Percentiles rank a stretch among this genome's conserved stretches.
Evolutionary conservation across 371 early-diverging fungal genomes (phyloP).

Genomic region (Mucor circinelloides): DNA sequence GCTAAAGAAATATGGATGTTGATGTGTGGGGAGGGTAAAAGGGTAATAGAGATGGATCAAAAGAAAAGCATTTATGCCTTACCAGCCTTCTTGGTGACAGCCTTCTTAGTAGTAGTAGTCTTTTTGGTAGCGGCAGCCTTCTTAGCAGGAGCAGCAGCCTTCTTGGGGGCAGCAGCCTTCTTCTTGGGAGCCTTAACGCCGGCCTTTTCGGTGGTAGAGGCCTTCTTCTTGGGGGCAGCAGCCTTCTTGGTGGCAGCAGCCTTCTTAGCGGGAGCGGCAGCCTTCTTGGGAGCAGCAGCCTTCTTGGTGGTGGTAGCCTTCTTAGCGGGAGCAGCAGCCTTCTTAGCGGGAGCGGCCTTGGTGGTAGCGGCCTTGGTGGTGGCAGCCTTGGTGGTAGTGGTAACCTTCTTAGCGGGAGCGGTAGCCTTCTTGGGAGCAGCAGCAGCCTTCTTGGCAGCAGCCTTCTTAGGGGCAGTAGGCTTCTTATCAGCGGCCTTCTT

Average conservation of each 20-base stretch:
- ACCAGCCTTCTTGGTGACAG: constrained; percentile 52
- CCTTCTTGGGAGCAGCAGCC: constrained; percentile 25
- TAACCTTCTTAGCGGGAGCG: constrained; percentile 31
- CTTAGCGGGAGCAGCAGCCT: constrained; percentile 24
- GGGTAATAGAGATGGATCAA: neutral
- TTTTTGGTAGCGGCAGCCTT: constrained; percentile 23
- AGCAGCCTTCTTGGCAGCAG: constrained; percentile 34
- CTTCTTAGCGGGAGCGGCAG: constrained; percentile 42
- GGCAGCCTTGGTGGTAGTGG: constrained; percentile 30
- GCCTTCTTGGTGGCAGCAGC: constrained; percentile 35
- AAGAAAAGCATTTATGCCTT: constrained; percentile 18
- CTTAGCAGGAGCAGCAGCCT: constrained; percentile 30
- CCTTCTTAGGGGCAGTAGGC: constrained; percentile 48
- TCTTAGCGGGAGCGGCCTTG: constrained; percentile 29
- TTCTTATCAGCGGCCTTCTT: constrained; percentile 51
- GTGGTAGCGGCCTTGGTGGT: constrained; percentile 48
- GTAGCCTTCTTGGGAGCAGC: constrained; percentile 28
- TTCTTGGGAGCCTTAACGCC: constrained; percentile 31
- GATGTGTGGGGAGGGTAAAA: neutral
- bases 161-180: constrained; percentile 24
- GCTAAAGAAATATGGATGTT: neutral
- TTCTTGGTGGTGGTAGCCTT: constrained; percentile 30
- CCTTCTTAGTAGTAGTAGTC: constrained; percentile 54
- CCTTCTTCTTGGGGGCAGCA: constrained; percentile 47
- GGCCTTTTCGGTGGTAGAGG: constrained; percentile 36